Conservation (phyloP, 176 grass and related monocot species). For the Aechmea fasciata region DNA sequence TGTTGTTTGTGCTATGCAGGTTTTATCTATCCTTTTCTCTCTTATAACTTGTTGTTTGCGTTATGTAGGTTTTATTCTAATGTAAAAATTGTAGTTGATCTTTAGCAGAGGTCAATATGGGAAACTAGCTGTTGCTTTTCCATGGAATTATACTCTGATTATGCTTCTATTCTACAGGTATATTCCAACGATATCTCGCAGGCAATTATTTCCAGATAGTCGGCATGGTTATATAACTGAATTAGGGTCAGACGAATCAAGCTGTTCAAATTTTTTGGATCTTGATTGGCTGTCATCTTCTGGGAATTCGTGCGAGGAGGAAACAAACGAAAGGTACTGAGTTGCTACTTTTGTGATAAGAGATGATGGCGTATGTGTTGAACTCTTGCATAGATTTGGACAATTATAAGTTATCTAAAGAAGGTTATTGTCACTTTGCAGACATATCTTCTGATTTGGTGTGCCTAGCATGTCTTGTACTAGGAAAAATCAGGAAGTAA, state of each 20-base stretch:
- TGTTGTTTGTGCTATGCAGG: too few species aligned
- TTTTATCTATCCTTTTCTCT: too few species aligned
- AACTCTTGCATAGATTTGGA: too few species aligned
- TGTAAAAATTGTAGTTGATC: too few species aligned
- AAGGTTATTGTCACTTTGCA: too few species aligned
- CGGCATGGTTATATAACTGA: constrained; percentile 41
- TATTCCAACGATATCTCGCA: constrained; percentile 32
- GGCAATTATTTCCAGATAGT: constrained; percentile 48
- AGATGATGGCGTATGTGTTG: not conserved
- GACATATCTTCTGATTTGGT: too few species aligned
- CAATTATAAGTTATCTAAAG: too few species aligned
- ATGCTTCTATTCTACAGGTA: constrained; percentile 27
- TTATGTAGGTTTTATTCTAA: too few species aligned
- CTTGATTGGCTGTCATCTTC: constrained; percentile 84
- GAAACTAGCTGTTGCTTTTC: not conserved
- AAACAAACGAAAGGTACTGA: constrained; percentile 58
- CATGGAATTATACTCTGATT: not conserved
- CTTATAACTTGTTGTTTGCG: too few species aligned
- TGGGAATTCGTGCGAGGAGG: constrained; percentile 82
- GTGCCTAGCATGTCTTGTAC: too few species aligned
- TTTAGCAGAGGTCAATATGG: too few species aligned
- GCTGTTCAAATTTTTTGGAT: constrained; percentile 90
- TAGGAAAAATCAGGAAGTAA: too few species aligned
- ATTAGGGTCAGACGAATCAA: constrained; percentile 50
- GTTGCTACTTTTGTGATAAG: not conserved